Conservation (phyloP, 345 rosid genomes). For the Camelina laxa region DNA sequence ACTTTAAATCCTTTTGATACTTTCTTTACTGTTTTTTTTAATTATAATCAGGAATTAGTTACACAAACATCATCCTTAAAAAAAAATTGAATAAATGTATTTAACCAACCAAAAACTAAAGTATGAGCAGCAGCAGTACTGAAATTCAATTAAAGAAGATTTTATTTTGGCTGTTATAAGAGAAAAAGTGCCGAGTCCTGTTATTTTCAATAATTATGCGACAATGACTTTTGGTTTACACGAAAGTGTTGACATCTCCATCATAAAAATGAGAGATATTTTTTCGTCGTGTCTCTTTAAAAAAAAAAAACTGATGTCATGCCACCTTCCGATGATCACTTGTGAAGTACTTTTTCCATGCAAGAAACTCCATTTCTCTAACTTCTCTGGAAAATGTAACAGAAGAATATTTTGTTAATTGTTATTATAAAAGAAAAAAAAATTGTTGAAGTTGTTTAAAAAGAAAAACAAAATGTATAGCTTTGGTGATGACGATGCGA, state of each 20-base stretch:
- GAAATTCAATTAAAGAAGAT: not conserved
- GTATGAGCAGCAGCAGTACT: not conserved
- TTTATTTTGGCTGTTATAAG: not conserved
- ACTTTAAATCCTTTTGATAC: not conserved
- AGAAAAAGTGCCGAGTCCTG: not conserved
- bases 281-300: not conserved
- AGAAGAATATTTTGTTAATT: no score
- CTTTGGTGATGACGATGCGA: no score
- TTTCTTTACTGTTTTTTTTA: not conserved
- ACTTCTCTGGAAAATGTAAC: no score
- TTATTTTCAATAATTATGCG: not conserved
- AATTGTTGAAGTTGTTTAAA: no score
- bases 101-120: not conserved
- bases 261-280: not conserved
- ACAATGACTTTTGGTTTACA: not conserved
- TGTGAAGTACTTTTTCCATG: conserved; percentile 7
- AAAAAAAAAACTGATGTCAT: not conserved
- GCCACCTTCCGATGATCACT: not conserved
- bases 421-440: no score
- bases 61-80: no score
- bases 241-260: not conserved
- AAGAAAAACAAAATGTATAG: no score
- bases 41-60: no score
- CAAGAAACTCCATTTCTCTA: not conserved
- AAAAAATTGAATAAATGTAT: no score